phyloP scores from a whole-genome alignment of 202 grass and related monocot genomes.

The Setaria viridis region DNA sequence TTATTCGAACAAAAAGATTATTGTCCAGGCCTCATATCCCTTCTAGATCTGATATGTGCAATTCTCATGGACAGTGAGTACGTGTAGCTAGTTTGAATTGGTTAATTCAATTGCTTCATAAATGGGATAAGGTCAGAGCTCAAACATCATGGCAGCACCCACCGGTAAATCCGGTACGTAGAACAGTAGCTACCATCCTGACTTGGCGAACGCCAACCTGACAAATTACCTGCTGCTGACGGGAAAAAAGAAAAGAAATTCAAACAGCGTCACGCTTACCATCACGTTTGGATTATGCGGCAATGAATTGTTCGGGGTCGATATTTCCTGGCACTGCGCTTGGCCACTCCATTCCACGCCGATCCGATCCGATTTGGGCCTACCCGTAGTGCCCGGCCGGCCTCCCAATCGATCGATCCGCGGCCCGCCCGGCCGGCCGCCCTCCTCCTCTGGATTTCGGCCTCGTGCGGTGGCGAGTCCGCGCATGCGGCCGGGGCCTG shows the following conservation, averaged over 20 bases:
- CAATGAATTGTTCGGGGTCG: no score
- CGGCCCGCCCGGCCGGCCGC: background rate
- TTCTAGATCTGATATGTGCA: background rate
- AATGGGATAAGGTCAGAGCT: background rate
- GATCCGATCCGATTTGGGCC: background rate
- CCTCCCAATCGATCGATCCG: background rate
- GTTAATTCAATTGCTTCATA: background rate
- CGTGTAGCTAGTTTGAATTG: background rate
- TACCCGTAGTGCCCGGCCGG: background rate
- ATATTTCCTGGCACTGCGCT: no score
- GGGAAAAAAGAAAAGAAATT: background rate
- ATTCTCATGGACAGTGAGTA: background rate
- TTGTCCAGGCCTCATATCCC: background rate
- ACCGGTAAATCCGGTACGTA: no score
- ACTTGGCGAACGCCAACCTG: background rate
- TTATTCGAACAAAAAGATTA: background rate
- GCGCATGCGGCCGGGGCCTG: background rate
- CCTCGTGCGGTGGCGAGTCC: background rate
- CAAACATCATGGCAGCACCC: background rate
- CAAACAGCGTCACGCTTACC: background rate
- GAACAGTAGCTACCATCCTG: background rate
- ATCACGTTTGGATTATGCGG: background rate
- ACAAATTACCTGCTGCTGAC: background rate
- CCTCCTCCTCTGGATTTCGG: background rate
- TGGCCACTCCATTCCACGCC: background rate